Evolutionary conservation across 164 flowering plant species (phyloP).

Genomic region (Buxus sempervirens): DNA sequence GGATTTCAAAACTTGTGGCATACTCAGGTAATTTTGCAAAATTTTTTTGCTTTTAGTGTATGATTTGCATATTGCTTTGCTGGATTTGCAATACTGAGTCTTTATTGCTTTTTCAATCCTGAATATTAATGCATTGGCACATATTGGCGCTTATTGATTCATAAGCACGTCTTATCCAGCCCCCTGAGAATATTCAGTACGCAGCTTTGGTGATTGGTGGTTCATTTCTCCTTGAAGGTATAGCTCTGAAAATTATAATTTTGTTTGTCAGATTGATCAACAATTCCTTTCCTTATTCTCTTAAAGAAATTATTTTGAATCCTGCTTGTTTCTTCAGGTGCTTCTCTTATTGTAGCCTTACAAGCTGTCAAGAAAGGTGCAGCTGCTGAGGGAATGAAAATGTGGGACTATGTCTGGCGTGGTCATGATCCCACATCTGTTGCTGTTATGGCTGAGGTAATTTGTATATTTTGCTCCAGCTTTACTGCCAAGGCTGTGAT

Average conservation of each 20-base stretch:
- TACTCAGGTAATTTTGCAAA: slow-evolving; percentile 48
- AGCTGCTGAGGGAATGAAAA: slow-evolving; percentile 91
- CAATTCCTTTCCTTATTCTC: background rate
- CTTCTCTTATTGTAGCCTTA: slow-evolving; percentile 89
- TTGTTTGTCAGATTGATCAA: background rate
- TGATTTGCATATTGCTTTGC: background rate
- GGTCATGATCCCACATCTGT: slow-evolving; percentile 99
- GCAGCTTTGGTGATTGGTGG: slow-evolving; percentile 97
- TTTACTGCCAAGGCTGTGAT: background rate
- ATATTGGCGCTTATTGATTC: slow-evolving; percentile 13
- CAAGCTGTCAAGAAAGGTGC: slow-evolving; percentile 97
- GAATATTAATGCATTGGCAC: slow-evolving; percentile 1
- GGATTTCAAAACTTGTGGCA: slow-evolving; percentile 93
- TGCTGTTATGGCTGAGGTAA: slow-evolving; percentile 99
- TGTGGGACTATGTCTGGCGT: slow-evolving; percentile 95
- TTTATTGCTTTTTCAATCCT: background rate
- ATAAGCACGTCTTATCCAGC: slow-evolving; percentile 43
- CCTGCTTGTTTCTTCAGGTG: slow-evolving; percentile 49
- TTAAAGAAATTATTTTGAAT: background rate
- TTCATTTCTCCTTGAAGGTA: slow-evolving; percentile 92
- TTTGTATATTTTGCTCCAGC: slow-evolving; percentile 1
- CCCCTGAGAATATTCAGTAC: slow-evolving; percentile 69
- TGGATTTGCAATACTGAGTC: background rate
- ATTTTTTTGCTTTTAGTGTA: background rate
- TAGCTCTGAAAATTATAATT: slow-evolving; percentile 1